Base-by-base conservation (phyloP, 768 basidiomycete species). In the Serpula lacrymans region DNA sequence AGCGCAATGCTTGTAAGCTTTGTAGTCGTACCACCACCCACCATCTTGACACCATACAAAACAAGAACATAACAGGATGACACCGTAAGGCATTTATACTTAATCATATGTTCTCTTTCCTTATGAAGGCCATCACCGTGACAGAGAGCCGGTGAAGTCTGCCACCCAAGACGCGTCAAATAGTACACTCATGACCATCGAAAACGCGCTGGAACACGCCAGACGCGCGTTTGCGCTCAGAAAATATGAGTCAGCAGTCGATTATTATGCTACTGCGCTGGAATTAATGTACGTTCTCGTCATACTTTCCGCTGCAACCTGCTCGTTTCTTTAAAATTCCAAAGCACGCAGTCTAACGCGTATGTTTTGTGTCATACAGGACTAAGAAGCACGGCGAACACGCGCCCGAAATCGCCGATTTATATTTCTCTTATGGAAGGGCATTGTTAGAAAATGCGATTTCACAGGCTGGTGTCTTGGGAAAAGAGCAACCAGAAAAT, bases 381-480 rank as follows among this genome's bases (percentile, higher is more conserved):
- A 87, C 88, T 18, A 67, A 77, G 54, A 71, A 80, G 51, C 68
- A 81, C 44, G 88, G 82, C 26, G 93, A 98, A 35, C 74, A 91
- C 54, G 79, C 85, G 17, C 83, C 86, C 0, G 82, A 88, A 54
- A 82, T 76, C 39, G 95, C 92, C 6, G 91, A 97, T 54, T 59
- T 95, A 16, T 88, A 97, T 46, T 84, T 95, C 43, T 72, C 78
- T 3, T 99, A 98, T 55, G 96, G 96, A 11, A 92, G 87, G 60
- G 92, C 96, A 4, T 65, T 98, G 29, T 73, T 96, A 41, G 92
- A 93, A 67, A 91, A 95, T 54, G 95, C 93, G 5, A 88, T 97
- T 44, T 64, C 79, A 4, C 86, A 92, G 54, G 84, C 68, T 42
- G 78, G 83, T 0, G 95, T 97, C n/a, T 65, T 99, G 42, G 93